These are phyloP conservation scores for Microcyclospora tardicrescens DNA, from an alignment of 2,329 filamentous ascomycete species.

Conservation along the genomic window DNA sequence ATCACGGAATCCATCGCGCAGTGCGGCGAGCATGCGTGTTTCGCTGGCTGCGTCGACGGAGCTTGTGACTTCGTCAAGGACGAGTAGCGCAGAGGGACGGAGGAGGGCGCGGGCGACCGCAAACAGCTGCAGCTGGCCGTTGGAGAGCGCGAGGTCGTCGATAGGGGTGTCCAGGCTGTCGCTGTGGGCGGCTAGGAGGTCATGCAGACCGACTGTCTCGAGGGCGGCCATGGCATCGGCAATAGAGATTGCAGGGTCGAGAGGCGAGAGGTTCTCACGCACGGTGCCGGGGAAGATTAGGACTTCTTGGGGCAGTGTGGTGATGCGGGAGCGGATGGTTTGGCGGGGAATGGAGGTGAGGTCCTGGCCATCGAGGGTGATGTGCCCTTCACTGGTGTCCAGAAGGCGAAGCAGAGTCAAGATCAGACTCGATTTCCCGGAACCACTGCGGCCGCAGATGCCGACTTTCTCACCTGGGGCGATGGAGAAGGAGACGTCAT, in stretches of 20 bases:
- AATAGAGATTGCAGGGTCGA: conserved; percentile 20
- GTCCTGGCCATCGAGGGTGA: conserved; percentile 37
- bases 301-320: conserved; percentile 40
- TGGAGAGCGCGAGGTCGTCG: conserved; percentile 23
- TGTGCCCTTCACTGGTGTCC: conserved; percentile 29
- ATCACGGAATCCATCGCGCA: conserved; percentile 30
- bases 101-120: conserved; percentile 36
- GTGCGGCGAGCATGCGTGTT: conserved; percentile 42
- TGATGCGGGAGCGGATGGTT: conserved; percentile 33
- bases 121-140: conserved; percentile 40
- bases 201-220: conserved; percentile 31
- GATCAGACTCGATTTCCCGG: conserved; percentile 40
- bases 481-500: conserved; percentile 35
- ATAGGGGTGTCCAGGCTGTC: conserved; percentile 27
- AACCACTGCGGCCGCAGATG: conserved; percentile 43
- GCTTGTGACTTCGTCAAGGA: conserved; percentile 22
- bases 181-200: conserved; percentile 14
- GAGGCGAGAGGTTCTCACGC: conserved; percentile 37
- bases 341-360: conserved; percentile 32
- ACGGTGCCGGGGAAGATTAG: conserved; percentile 38
- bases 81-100: conserved; percentile 28
- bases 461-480: conserved; percentile 36
- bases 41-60: conserved; percentile 48
- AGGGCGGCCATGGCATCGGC: conserved; percentile 32
- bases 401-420: conserved; percentile 38